Conservation (phyloP, 2,329 filamentous ascomycete species). For the Dactylellina haptotyla region DNA sequence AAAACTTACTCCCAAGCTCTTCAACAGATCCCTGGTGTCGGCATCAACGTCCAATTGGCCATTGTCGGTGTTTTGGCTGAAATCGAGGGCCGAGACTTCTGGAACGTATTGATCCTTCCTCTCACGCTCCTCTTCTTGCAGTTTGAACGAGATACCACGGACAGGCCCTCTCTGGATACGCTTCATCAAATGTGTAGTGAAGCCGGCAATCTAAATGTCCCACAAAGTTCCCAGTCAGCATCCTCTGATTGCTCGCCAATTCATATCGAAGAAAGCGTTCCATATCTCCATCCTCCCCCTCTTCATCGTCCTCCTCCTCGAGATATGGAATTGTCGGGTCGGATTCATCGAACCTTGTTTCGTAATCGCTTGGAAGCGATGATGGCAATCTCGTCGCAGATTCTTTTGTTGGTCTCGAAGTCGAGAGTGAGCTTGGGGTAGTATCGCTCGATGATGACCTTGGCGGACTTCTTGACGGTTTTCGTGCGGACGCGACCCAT, state of each 20-base stretch:
- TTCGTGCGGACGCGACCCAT: constrained; percentile 71
- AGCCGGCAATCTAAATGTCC: constrained; percentile 82
- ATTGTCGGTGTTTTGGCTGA: constrained; percentile 90
- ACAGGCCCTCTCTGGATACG: constrained; percentile 99
- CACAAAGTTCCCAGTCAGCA: constrained; percentile 36
- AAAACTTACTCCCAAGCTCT: constrained; percentile 93
- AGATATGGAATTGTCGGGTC: not conserved
- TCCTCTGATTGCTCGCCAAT: not conserved
- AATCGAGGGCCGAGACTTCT: constrained; percentile 98
- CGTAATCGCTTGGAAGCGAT: constrained; percentile 98
- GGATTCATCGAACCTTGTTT: constrained; percentile 80
- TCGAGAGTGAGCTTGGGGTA: constrained; percentile 98
- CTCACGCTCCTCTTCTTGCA: constrained; percentile 99
- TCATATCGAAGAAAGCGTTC: constrained; percentile 6
- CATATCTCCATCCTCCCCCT: not conserved
- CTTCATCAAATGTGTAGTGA: constrained; percentile 99
- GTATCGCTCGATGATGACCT: constrained; percentile 99
- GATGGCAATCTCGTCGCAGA: constrained; percentile 99
- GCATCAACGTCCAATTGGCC: constrained; percentile 93
- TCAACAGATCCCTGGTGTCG: constrained; percentile 99
- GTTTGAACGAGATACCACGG: constrained; percentile 99
- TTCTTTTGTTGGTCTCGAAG: constrained; percentile 99
- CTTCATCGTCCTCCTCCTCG: not conserved
- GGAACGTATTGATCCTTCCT: constrained; percentile 99
- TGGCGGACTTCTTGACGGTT: constrained; percentile 86